These are phyloP conservation scores for Tuber magnatum DNA, from an alignment of 495 filamentous ascomycete genomes.

Conservation along the genomic window DNA sequence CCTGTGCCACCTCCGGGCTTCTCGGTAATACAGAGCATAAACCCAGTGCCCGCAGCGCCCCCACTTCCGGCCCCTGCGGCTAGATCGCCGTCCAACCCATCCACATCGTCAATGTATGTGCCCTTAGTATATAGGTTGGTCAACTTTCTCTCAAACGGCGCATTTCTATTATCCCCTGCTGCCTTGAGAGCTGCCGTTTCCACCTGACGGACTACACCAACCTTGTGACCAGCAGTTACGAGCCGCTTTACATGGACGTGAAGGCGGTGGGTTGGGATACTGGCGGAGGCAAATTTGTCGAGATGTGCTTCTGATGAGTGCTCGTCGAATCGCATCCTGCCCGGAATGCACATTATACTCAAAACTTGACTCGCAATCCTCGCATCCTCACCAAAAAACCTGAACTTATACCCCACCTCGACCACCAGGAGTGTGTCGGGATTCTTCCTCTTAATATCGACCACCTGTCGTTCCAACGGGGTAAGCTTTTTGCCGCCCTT, in stretches of 20 bases:
- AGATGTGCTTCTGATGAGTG: constrained; percentile 91
- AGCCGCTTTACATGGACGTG: constrained; percentile 93
- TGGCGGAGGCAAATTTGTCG: constrained; percentile 88
- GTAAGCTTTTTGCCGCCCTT: constrained; percentile 77
- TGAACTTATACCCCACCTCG: constrained; percentile 97
- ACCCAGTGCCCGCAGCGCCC: constrained; percentile 69
- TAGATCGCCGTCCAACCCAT: constrained; percentile 58
- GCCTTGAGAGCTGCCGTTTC: constrained; percentile 98
- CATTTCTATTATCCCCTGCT: constrained; percentile 87
- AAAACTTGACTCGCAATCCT: constrained; percentile 81
- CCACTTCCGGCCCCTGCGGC: constrained; percentile 47
- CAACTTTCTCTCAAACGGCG: constrained; percentile 83
- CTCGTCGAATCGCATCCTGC: constrained; percentile 90
- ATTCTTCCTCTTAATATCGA: constrained; percentile 88
- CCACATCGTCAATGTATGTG: constrained; percentile 92
- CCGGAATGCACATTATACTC: constrained; percentile 93
- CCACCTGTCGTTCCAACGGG: constrained; percentile 84
- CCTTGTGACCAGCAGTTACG: constrained; percentile 86
- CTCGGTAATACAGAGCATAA: constrained; percentile 89
- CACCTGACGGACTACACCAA: constrained; percentile 91
- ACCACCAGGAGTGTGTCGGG: constrained; percentile 83
- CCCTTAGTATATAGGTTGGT: constrained; percentile 98
- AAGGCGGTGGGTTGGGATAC: constrained; percentile 84
- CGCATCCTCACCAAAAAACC: constrained; percentile 97
- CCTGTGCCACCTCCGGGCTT: constrained; percentile 74